A percentile compares a stretch with the other conserved stretches of the same genome.
phyloP scores from a whole-genome alignment of 257 asterid species.

The Jaltomata sinuosa region DNA sequence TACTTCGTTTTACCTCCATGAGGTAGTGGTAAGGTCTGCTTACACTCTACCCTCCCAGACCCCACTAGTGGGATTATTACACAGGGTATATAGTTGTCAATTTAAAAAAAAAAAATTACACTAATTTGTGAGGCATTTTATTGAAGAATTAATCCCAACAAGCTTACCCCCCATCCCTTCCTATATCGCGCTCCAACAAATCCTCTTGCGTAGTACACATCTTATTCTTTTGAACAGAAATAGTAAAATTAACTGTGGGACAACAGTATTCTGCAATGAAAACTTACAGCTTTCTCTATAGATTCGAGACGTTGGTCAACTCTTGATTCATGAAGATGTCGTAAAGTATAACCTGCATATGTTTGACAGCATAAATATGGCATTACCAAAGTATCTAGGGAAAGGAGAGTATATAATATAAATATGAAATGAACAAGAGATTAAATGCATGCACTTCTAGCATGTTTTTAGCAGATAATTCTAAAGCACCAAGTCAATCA shows the following conservation, averaged over 20 bases:
- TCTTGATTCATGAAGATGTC: constrained; percentile 66
- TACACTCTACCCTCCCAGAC: too few relatives aligned
- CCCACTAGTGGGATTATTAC: too few relatives aligned
- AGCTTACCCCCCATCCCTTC: background rate
- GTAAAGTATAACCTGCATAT: constrained; percentile 67
- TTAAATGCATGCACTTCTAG: background rate
- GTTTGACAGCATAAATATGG: background rate
- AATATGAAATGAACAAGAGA: background rate
- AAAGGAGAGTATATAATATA: background rate
- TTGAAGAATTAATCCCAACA: background rate
- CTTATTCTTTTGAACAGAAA: background rate
- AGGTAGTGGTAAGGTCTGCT: too few relatives aligned
- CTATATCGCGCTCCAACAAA: background rate
- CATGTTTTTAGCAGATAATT: background rate
- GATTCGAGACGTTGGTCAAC: constrained; percentile 73
- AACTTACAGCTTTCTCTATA: constrained; percentile 74
- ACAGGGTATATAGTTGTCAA: too few relatives aligned
- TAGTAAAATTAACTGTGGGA: background rate
- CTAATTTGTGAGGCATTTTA: background rate
- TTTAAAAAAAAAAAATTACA: background rate
- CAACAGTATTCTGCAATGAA: constrained; percentile 4
- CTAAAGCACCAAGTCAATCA: background rate
- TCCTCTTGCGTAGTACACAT: background rate
- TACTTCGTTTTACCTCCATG: too few relatives aligned
- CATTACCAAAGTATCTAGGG: background rate